Percentiles rank a stretch among this genome's conserved stretches.
phyloP scores from a whole-genome alignment of 2,329 filamentous ascomycete genomes.

The Neonectria sp. region DNA sequence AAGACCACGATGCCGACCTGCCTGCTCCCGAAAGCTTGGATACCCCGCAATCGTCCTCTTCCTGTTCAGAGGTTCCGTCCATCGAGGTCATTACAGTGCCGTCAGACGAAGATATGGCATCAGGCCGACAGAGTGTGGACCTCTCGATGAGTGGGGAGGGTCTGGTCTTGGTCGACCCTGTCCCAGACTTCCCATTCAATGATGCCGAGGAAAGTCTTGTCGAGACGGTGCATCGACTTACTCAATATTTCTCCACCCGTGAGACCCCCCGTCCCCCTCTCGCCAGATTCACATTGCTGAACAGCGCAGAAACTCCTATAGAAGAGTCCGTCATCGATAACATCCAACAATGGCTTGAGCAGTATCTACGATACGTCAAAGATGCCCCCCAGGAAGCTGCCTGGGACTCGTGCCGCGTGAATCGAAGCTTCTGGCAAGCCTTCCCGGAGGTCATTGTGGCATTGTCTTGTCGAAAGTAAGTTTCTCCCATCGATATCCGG shows the following conservation, averaged over 20 bases:
- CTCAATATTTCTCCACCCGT: constrained; percentile 55
- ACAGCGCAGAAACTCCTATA: constrained; percentile 55
- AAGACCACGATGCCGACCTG: constrained; percentile 58
- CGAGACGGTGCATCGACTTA: constrained; percentile 54
- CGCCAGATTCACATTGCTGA: constrained; percentile 41
- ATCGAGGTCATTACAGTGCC: constrained; percentile 60
- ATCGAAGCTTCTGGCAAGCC: constrained; percentile 66
- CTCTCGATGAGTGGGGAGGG: constrained; percentile 43
- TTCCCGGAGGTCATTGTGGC: constrained; percentile 65
- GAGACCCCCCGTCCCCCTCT: constrained; percentile 26
- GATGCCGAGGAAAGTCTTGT: constrained; percentile 50
- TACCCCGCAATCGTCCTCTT: constrained; percentile 54
- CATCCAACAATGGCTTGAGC: constrained; percentile 66
- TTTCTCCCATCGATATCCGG: constrained; percentile 6
- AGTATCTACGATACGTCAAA: constrained; percentile 60
- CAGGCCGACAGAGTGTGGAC: constrained; percentile 52
- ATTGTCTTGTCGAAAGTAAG: constrained; percentile 58
- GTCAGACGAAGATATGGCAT: constrained; percentile 54
- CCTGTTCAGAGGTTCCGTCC: constrained; percentile 60
- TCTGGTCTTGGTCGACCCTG: constrained; percentile 56
- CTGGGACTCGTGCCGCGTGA: constrained; percentile 59
- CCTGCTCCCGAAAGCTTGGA: constrained; percentile 40
- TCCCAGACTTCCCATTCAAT: constrained; percentile 63
- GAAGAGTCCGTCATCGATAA: constrained; percentile 61
- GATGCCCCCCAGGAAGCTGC: constrained; percentile 53